These are phyloP conservation scores for Polytrichum formosum DNA, from an alignment of 225 moss, liverwort and hornwort genomes.

Conservation along the genomic window DNA sequence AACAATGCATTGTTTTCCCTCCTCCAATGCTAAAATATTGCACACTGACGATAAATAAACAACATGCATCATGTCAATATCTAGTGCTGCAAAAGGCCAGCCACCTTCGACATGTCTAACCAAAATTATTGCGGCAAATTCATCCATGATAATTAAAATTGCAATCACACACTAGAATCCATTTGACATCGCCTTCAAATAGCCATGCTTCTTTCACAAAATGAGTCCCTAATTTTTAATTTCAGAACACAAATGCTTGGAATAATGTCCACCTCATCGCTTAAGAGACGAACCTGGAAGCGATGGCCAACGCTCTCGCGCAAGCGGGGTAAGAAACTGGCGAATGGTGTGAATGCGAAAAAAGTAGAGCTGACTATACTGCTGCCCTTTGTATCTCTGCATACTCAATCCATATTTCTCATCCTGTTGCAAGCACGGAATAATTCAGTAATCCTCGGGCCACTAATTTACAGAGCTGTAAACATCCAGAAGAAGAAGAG, in stretches of 20 bases:
- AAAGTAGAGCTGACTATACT: constrained; percentile 93
- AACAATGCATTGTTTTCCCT: constrained; percentile 84
- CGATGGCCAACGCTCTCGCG: constrained; percentile 66
- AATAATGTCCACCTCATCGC: background rate
- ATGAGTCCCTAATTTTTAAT: too few species aligned
- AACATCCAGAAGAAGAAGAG: background rate
- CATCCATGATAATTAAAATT: background rate
- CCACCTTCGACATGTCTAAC: too few species aligned
- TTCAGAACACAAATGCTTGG: background rate
- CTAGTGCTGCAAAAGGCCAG: too few species aligned
- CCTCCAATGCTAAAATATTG: constrained; percentile 84
- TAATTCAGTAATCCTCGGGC: background rate
- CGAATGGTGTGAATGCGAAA: constrained; percentile 67
- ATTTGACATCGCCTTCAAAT: too few species aligned
- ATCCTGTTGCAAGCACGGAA: constrained; percentile 42
- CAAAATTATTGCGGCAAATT: background rate
- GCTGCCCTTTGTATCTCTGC: constrained; percentile 93
- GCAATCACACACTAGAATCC: too few species aligned
- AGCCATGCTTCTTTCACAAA: too few species aligned
- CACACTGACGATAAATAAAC: constrained; percentile 45
- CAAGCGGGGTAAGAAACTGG: constrained; percentile 42
- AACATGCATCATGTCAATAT: too few species aligned
- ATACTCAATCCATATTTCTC: constrained; percentile 77
- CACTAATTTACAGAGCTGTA: background rate
- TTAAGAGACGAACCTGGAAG: constrained; percentile 47